Percentiles rank a stretch among this genome's conserved stretches.
Evolutionary conservation across 2,329 filamentous ascomycete genomes (phyloP).

Genomic region (Pseudogymnoascus sp.): DNA sequence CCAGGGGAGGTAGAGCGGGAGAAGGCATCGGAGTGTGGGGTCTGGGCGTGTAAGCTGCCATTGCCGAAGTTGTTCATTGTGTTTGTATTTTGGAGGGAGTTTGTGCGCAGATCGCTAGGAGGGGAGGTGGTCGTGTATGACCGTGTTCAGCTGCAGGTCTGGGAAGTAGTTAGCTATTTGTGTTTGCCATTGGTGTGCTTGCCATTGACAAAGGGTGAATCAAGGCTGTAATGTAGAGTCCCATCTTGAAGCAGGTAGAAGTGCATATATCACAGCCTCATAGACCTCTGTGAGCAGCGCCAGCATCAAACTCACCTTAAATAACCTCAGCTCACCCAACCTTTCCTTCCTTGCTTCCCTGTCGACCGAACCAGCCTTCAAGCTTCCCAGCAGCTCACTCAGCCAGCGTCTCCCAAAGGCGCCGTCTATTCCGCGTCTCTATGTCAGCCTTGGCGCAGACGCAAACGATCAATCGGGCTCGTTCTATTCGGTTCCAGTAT

Average conservation of each 20-base stretch:
- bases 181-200: neutral
- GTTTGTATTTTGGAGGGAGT: neutral
- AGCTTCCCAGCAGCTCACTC: constrained; percentile 9
- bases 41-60: constrained; percentile 17
- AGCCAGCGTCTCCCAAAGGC: neutral
- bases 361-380: neutral
- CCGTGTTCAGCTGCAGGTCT: neutral
- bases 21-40: constrained; percentile 50
- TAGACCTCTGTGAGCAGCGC: neutral
- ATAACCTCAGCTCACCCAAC: constrained; percentile 3
- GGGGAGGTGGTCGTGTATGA: neutral
- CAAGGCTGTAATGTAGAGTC: neutral
- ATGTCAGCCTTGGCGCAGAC: neutral
- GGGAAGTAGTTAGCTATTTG: neutral
- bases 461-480: neutral
- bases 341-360: constrained; percentile 7
- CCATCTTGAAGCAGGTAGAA: neutral
- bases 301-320: neutral
- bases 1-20: constrained; percentile 85
- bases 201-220: neutral
- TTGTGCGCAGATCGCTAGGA: neutral
- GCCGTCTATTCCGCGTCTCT: neutral
- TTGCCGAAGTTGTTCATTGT: constrained; percentile 20
- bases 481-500: neutral
- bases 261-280: neutral